phyloP scores from a whole-genome alignment of 2,329 filamentous ascomycete species.

The Gaeumannomyces sp. region DNA sequence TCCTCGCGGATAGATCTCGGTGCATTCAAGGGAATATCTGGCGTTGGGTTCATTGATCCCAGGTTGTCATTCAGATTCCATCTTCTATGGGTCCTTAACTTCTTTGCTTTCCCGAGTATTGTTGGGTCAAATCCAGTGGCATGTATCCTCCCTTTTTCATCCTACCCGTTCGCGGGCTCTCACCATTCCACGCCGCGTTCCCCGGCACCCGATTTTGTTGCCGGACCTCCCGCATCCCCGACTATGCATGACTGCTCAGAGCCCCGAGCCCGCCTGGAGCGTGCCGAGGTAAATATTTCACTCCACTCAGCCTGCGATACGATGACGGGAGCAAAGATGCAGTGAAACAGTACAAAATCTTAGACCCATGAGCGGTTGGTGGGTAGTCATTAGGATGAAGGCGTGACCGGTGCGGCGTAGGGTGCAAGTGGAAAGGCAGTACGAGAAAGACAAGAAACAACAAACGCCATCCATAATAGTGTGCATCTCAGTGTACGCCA shows the following conservation, averaged over 20 bases:
- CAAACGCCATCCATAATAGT: neutral
- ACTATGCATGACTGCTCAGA: no score
- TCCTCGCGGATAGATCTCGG: conserved; percentile 1
- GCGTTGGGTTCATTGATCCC: conserved; percentile 2
- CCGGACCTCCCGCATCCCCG: no score
- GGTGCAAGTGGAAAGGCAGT: neutral
- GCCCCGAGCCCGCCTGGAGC: no score
- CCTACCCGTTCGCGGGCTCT: neutral
- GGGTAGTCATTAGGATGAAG: neutral
- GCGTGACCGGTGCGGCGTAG: no score
- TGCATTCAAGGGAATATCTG: conserved; percentile 6
- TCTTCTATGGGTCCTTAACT: neutral
- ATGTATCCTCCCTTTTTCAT: neutral
- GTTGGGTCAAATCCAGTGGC: neutral
- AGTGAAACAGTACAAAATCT: no score
- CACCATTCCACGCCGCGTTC: neutral
- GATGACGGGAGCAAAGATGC: no score
- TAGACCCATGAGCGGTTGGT: neutral
- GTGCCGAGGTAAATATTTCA: no score
- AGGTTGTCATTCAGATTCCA: neutral
- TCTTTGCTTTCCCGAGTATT: neutral
- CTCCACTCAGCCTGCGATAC: no score
- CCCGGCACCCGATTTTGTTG: neutral
- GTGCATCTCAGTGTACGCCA: no score
- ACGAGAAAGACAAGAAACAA: neutral